phyloP scores from a whole-genome alignment of 345 rosid species.

The Euphorbia peplus region DNA sequence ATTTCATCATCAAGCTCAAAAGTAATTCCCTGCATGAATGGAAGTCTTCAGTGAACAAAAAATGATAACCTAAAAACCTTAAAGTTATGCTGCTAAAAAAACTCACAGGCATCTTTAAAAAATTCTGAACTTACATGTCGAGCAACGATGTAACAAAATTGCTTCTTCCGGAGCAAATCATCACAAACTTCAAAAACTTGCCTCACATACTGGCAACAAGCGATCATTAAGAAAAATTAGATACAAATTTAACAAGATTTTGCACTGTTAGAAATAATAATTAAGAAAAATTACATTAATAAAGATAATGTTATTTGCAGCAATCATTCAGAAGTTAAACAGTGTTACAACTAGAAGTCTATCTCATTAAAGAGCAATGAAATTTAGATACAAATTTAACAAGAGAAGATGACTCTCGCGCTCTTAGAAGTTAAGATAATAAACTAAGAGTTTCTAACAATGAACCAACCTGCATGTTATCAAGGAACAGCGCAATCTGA shows the following conservation, averaged over 20 bases:
- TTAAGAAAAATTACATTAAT: neutral
- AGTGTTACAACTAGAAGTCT: neutral
- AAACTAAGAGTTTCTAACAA: neutral
- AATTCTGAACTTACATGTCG: slow-evolving; percentile 67
- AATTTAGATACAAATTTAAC: neutral
- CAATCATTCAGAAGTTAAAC: slow-evolving; percentile 5
- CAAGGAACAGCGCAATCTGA: slow-evolving; percentile 78
- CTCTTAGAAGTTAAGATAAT: neutral
- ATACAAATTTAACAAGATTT: no score
- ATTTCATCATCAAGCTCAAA: slow-evolving; percentile 70
- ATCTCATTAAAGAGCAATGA: neutral
- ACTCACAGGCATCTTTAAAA: neutral
- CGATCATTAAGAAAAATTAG: neutral
- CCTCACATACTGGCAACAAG: slow-evolving; percentile 59
- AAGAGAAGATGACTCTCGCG: neutral
- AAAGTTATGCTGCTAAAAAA: neutral
- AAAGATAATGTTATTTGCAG: neutral
- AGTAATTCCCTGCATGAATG: slow-evolving; percentile 54
- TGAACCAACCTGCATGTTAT: slow-evolving; percentile 68
- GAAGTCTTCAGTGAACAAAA: slow-evolving; percentile 13
- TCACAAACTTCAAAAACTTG: slow-evolving; percentile 76
- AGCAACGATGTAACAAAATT: slow-evolving; percentile 83
- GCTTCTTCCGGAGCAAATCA: slow-evolving; percentile 65
- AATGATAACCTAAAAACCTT: neutral
- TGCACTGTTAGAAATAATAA: slow-evolving; percentile 5